Evolutionary conservation across 2,329 filamentous ascomycete genomes (phyloP), one percentile per base, ranked within the genome.

Genomic region (Parasarocladium wereldwijsianum): DNA sequence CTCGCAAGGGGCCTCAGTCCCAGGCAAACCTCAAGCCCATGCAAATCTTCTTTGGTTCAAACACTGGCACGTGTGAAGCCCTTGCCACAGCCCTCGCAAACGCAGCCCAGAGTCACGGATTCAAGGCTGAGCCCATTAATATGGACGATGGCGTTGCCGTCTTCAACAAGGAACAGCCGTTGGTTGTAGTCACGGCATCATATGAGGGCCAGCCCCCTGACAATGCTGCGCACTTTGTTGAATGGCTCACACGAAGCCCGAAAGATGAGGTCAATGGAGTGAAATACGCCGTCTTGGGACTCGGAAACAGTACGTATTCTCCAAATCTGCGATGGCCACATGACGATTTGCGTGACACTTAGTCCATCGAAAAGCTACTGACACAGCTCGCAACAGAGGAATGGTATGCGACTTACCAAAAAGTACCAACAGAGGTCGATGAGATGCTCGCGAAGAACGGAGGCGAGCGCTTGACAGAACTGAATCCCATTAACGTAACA

Each of bases 141-240:
- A 50, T 85, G 22, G 75, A 85, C 42, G 57, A 62, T 1, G 76
- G 71, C 0, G 68, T 66, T 12, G 63, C 70, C 27, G 62, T 65
- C 3, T 45, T 85, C 1, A 66, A 74, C 0, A 69, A 58, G 29
- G 60, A 67, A 16, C 60, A 65, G 6, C 76, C 78, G 0, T 61
- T 5, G 40, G 44, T 22, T 52, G 49, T 85, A 28, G 62, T 86
- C 37, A 74, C 73, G 0, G 66, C 79, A 1, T 76, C 71, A 1
- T 86, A 85, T 40, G 79, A 86, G 42, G 80, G 80, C 1, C 63
- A 80, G 32, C 75, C 80, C 0, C 70, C 78, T 0, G 76, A 82
- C 36, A 84, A 86, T 36, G 80, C 79, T 0, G 62, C 57, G 0
- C 62, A 70, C 28, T 85, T 85, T 41, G 18, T 16, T 12, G 26